Evolutionary conservation across 495 filamentous ascomycete genomes (phyloP).

Genomic region (Penicillium alfredii): DNA sequence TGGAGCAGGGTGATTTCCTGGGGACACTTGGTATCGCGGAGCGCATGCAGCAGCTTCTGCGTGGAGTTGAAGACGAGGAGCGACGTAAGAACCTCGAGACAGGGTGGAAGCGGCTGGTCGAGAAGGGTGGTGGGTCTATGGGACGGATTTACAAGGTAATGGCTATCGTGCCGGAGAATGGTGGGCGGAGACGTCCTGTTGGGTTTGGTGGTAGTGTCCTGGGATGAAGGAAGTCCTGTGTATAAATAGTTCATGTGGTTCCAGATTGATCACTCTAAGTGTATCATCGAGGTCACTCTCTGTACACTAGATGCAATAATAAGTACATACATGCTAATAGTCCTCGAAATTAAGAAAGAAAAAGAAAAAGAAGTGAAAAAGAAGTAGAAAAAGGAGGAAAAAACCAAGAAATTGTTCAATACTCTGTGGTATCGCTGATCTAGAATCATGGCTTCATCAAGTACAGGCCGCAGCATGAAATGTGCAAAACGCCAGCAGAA

Average conservation of each 20-base stretch:
- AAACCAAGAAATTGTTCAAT: too few relatives aligned
- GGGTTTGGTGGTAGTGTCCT: constrained; percentile 81
- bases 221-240: not conserved
- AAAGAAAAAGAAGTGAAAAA: too few relatives aligned
- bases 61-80: constrained; percentile 43
- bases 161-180: constrained; percentile 79
- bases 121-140: constrained; percentile 75
- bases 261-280: too few relatives aligned
- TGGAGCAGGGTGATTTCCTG: constrained; percentile 79
- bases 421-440: too few relatives aligned
- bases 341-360: too few relatives aligned
- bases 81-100: constrained; percentile 57
- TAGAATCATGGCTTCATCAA: too few relatives aligned
- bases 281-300: too few relatives aligned
- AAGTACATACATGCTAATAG: too few relatives aligned
- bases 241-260: not conserved
- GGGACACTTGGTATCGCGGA: constrained; percentile 72
- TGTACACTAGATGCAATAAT: too few relatives aligned
- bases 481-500: not conserved
- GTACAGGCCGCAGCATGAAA: constrained; percentile 4
- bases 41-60: constrained; percentile 62
- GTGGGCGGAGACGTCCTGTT: constrained; percentile 67
- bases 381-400: too few relatives aligned
- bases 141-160: constrained; percentile 90
- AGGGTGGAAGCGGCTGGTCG: constrained; percentile 73